Evolutionary conservation across 139 green algal genomes (phyloP).

Genomic region (Mychonastes homosphaera): DNA sequence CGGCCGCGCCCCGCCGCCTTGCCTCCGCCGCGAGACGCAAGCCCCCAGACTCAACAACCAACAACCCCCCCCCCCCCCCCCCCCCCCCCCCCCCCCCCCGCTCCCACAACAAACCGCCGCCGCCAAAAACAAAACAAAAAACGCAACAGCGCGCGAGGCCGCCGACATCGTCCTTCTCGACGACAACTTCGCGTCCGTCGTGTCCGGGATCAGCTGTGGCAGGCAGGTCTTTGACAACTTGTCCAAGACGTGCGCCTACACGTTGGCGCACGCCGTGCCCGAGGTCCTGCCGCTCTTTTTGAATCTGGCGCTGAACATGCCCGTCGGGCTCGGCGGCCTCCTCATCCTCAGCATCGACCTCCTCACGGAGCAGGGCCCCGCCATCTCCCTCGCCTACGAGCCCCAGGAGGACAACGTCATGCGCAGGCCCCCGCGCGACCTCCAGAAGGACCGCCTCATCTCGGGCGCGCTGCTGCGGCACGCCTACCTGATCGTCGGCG

Average conservation of each 20-base stretch:
- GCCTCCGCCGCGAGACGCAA: too few species aligned
- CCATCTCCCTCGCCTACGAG: constrained; percentile 41
- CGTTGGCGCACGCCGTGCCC: constrained; percentile 25
- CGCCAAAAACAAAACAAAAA: too few species aligned
- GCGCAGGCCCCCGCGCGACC: constrained; percentile 30
- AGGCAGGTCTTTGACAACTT: constrained; percentile 8
- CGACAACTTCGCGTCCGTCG: constrained; percentile 62
- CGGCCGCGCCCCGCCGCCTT: too few species aligned
- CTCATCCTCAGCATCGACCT: constrained; percentile 41
- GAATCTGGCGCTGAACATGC: constrained; percentile 26
- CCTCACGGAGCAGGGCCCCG: constrained; percentile 36
- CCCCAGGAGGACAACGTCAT: constrained; percentile 32
- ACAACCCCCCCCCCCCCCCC: too few species aligned
- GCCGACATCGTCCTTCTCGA: constrained; percentile 73
- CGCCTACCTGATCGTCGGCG: constrained; percentile 29
- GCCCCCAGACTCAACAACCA: too few species aligned
- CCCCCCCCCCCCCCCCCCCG: too few species aligned
- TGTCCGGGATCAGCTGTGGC: constrained; percentile 31
- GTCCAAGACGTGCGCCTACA: constrained; percentile 41
- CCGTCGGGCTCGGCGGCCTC: constrained; percentile 27
- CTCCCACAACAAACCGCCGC: too few species aligned
- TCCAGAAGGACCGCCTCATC: constrained; percentile 26
- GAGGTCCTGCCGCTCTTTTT: constrained; percentile 33
- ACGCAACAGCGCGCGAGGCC: constrained; percentile 49
- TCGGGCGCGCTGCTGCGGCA: constrained; percentile 26